A percentile compares a stretch with the other conserved stretches of the same genome.
Evolutionary conservation across 192 early-diverging fungal species (phyloP).

Genomic region (Coemansia sp.): DNA sequence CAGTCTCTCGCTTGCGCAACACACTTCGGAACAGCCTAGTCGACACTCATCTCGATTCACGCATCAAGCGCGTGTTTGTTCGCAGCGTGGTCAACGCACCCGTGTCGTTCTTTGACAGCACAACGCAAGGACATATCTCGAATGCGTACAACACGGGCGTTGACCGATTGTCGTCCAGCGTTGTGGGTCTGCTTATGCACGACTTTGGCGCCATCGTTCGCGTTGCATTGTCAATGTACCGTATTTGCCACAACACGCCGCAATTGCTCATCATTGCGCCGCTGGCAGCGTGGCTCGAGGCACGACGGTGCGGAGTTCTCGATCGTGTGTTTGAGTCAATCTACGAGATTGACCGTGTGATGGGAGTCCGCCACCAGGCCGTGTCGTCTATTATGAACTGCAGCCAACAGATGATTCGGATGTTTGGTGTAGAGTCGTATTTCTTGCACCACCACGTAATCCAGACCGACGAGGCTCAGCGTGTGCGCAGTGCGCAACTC

Average conservation of each 20-base stretch:
- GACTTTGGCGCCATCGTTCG: constrained; percentile 11
- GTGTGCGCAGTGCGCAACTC: constrained; percentile 54
- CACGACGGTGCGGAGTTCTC: neutral
- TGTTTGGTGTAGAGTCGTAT: constrained; percentile 55
- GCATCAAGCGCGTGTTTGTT: constrained; percentile 25
- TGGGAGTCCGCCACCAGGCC: neutral
- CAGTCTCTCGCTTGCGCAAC: constrained; percentile 1
- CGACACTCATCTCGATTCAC: constrained; percentile 10
- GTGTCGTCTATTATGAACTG: constrained; percentile 32
- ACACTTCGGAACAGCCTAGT: constrained; percentile 8
- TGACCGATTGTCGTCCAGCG: constrained; percentile 1
- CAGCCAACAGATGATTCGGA: constrained; percentile 68
- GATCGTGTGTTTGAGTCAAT: constrained; percentile 6
- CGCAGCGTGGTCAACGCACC: constrained; percentile 33
- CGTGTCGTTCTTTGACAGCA: constrained; percentile 37
- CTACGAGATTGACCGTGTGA: neutral
- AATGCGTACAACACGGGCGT: constrained; percentile 19
- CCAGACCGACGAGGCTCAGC: constrained; percentile 59
- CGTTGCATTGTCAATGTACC: constrained; percentile 25
- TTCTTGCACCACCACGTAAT: constrained; percentile 57
- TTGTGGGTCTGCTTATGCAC: constrained; percentile 17
- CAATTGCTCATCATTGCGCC: constrained; percentile 24
- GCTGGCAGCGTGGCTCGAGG: constrained; percentile 12
- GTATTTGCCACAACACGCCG: constrained; percentile 15
- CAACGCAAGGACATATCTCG: constrained; percentile 18